Evolutionary conservation across 179 eudicot genomes (phyloP), one percentile per base, ranked within the genome.

Genomic region (Dionaea muscipula): DNA sequence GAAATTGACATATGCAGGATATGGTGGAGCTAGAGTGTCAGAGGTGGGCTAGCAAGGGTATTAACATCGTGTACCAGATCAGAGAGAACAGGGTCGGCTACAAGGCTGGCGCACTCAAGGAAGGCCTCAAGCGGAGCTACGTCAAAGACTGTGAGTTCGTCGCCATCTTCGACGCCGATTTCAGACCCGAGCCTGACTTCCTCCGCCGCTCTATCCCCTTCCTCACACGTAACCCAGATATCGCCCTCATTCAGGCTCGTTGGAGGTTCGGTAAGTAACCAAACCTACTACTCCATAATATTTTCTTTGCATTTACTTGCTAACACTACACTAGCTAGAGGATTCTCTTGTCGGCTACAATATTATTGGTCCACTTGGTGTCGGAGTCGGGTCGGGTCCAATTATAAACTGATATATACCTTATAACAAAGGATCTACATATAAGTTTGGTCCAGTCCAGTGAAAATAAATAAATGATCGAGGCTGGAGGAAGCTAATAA

Each of bases 81-180:
- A 72, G 94, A 68, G 89, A 82, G 36, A 78, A 59, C 11, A 70
- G 94, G 56, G 84, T 59, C 36, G 94, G 94, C 37, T 85, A 85
- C 75, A 85, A 85, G 56, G 89, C 94, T 17, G 94, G 94, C 43
- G 89, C 89, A 6, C 79, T 85, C 0, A 85, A 85, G 47, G 86
- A 85, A 74, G 94, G 94, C 0, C 51, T 82, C n/a, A 85, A 85
- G 51, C 75, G 73, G 23, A 80, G 72, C 39, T 85, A 85, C 18
- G 89, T 85, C 45, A 74, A 79, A 38, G 70, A 85, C 22, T 82
- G 86, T 21, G 94, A 85, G 40, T 78, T 71, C 13, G 86, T 85
- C 0, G 84, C 73, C 0, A 85, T 85, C 44, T 82, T 85, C 35
- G 94, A 85, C n/a, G 94, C 94, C 4, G 94, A 85, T 62, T 85